A percentile compares a stretch with the other conserved stretches of the same genome.
These are phyloP conservation scores for Sarcocystis neurona DNA, from an alignment of 169 alveolate species.

Conservation along the genomic window DNA sequence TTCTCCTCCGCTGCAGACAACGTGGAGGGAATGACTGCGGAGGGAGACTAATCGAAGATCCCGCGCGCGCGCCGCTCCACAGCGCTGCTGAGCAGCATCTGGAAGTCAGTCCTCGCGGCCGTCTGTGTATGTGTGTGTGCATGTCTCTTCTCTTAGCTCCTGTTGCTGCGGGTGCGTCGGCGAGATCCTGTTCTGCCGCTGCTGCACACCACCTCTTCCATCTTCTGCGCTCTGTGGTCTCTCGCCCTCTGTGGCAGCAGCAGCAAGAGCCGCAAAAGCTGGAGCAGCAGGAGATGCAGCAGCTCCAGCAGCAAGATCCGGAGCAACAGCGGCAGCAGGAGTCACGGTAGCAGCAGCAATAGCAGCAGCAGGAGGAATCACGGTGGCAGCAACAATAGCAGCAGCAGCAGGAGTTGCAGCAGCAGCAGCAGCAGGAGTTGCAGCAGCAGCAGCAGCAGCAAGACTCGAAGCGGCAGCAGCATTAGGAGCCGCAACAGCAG, in stretches of 20 bases:
- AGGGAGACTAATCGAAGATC: background rate
- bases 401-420: constrained; percentile 15
- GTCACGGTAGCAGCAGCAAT: background rate
- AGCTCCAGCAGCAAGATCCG: background rate
- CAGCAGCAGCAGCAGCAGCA: background rate
- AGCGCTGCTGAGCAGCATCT: background rate
- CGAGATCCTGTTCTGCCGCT: background rate
- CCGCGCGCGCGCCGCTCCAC: background rate
- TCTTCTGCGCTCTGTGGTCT: background rate
- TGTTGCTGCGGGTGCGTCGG: constrained; percentile 14
- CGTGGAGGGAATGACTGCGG: background rate
- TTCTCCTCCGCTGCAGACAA: background rate
- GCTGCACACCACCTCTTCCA: background rate
- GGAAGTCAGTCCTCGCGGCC: constrained; percentile 2
- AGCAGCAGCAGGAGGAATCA: background rate
- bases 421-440: constrained; percentile 20
- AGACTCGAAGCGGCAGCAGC: background rate
- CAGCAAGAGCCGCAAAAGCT: background rate
- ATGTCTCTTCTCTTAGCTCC: background rate
- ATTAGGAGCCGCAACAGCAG: background rate
- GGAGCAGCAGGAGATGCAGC: background rate
- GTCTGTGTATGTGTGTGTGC: constrained; percentile 1
- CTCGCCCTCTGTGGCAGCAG: background rate
- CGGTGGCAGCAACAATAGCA: background rate
- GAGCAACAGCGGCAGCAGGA: constrained; percentile 29